These are phyloP conservation scores for Talaromyces trachyspermus DNA, from an alignment of 495 filamentous ascomycete species.

Conservation along the genomic window DNA sequence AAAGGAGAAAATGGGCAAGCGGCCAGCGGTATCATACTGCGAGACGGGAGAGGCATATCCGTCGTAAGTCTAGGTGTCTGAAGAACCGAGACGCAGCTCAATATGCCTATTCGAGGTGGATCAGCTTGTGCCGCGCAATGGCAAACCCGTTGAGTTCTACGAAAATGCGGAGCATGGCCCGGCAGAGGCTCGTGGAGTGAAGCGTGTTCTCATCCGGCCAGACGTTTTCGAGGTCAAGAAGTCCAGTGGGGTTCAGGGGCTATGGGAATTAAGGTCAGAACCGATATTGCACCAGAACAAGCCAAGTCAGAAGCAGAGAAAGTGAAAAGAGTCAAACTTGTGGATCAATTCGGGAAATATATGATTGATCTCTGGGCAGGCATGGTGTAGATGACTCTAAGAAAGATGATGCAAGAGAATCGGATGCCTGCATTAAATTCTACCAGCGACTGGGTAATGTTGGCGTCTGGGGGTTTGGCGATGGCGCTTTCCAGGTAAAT, in stretches of 20 bases:
- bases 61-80: constrained; percentile 45
- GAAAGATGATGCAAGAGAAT: constrained; percentile 17
- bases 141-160: constrained; percentile 67
- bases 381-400: constrained; percentile 34
- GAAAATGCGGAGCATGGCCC: constrained; percentile 56
- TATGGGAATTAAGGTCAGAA: constrained; percentile 35
- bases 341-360: constrained; percentile 90
- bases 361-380: constrained; percentile 61
- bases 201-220: constrained; percentile 52
- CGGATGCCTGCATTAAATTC: constrained; percentile 68
- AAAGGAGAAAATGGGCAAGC: constrained; percentile 55
- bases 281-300: constrained; percentile 45
- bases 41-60: constrained; percentile 50
- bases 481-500: constrained; percentile 75
- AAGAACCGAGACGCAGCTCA: constrained; percentile 44
- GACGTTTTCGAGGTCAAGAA: constrained; percentile 44
- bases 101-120: constrained; percentile 50
- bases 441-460: constrained; percentile 85
- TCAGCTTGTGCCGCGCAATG: constrained; percentile 57
- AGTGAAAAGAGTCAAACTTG: constrained; percentile 67
- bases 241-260: constrained; percentile 12
- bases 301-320: constrained; percentile 57
- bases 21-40: constrained; percentile 61
- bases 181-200: constrained; percentile 48
- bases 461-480: constrained; percentile 80